Evolutionary conservation across 441 rosid species (phyloP).

Genomic region (Sinapis alba): DNA sequence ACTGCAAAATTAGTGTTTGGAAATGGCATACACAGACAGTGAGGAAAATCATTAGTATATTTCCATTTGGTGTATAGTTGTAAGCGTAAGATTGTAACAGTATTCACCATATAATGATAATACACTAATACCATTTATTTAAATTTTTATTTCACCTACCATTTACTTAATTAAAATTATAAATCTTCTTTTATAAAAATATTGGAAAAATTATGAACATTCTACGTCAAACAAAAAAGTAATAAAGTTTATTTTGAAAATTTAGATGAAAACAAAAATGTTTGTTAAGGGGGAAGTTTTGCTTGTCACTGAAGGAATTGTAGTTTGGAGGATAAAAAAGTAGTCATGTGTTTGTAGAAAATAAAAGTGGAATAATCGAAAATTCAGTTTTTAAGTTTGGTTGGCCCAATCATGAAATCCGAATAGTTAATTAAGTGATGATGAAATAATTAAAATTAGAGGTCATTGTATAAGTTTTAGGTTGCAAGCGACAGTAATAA

Average conservation of each 20-base stretch:
- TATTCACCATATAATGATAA: neutral
- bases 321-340: slow-evolving; percentile 29
- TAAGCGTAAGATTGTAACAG: slow-evolving; percentile 12
- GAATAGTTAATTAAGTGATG: neutral
- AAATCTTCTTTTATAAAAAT: neutral
- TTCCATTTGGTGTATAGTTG: neutral
- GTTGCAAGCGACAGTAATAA: slow-evolving; percentile 24
- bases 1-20: slow-evolving; percentile 26
- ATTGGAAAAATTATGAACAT: neutral
- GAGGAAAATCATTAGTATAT: neutral
- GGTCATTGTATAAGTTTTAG: slow-evolving; percentile 14
- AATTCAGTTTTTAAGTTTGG: slow-evolving; percentile 12
- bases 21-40: neutral
- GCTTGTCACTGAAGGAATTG: slow-evolving; percentile 53
- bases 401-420: slow-evolving; percentile 31
- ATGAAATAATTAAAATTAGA: neutral
- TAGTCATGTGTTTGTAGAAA: slow-evolving; percentile 1
- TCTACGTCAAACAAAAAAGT: neutral
- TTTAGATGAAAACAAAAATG: slow-evolving; percentile 28
- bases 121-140: neutral
- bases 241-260: neutral
- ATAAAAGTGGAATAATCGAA: neutral
- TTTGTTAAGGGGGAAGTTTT: slow-evolving; percentile 36
- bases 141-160: too few species aligned
- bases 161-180: neutral